A percentile compares a stretch with the other conserved stretches of the same genome.
Conservation (phyloP, 2,329 filamentous ascomycete genomes). For the Paraphoma sp. region DNA sequence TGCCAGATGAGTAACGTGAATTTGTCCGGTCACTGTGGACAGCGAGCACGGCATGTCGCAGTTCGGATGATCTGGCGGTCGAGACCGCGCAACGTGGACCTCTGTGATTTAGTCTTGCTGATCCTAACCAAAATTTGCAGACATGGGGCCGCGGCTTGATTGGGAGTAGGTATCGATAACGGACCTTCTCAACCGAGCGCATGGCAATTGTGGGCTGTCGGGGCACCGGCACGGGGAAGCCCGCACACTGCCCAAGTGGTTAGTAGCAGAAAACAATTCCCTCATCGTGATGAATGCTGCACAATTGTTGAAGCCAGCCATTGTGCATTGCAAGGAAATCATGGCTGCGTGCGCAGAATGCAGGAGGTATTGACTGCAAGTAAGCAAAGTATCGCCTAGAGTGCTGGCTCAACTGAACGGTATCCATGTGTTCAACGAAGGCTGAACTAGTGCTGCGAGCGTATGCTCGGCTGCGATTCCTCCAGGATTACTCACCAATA, state of each 20-base stretch:
- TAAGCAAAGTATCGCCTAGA: constrained; percentile 3
- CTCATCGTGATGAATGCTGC: neutral
- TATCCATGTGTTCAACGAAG: constrained; percentile 17
- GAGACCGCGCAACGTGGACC: constrained; percentile 33
- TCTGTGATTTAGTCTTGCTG: constrained; percentile 26
- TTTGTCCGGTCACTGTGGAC: constrained; percentile 3
- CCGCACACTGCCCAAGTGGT: neutral
- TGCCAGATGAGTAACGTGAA: constrained; percentile 10
- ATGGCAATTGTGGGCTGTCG: neutral
- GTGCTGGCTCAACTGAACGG: constrained; percentile 9
- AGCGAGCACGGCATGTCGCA: constrained; percentile 13
- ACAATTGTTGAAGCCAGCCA: neutral
- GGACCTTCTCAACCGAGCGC: neutral
- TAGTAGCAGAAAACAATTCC: neutral
- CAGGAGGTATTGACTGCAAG: neutral
- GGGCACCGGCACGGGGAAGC: neutral
- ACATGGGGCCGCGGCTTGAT: constrained; percentile 4
- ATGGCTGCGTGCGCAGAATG: constrained; percentile 5
- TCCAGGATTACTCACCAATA: constrained; percentile 12
- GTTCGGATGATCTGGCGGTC: constrained; percentile 16
- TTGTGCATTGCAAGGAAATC: constrained; percentile 1
- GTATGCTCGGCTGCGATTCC: constrained; percentile 19
- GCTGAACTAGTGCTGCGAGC: constrained; percentile 25
- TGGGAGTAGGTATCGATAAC: constrained; percentile 15
- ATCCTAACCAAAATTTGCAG: constrained; percentile 12